Conservation (phyloP, 108 stramenopile species). For the Discostella pseudostelligera region DNA sequence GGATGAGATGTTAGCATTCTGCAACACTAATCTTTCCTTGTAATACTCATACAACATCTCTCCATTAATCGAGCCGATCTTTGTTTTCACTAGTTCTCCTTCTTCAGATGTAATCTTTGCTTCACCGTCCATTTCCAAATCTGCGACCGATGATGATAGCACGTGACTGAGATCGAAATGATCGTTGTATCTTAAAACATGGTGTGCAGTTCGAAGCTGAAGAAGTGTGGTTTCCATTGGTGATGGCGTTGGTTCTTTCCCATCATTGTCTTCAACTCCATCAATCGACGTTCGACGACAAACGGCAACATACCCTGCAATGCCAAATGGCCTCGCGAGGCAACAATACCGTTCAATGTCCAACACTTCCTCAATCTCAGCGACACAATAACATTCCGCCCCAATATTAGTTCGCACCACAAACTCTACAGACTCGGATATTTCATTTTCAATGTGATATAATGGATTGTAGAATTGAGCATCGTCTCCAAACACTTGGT, state of each 20-base stretch:
- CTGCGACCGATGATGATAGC: slow-evolving; percentile 1
- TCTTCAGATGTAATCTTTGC: background rate
- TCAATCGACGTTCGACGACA: slow-evolving; percentile 7
- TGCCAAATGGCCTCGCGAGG: slow-evolving; percentile 51
- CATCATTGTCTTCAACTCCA: slow-evolving; percentile 10
- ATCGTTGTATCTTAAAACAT: slow-evolving; percentile 60
- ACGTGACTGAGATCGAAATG: slow-evolving; percentile 57
- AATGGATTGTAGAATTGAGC: slow-evolving; percentile 14
- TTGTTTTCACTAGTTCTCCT: slow-evolving; percentile 9
- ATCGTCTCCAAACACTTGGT: slow-evolving; percentile 45
- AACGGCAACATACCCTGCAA: slow-evolving; percentile 64
- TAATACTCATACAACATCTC: slow-evolving; percentile 62
- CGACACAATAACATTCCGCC: slow-evolving; percentile 57
- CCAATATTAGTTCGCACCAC: slow-evolving; percentile 65
- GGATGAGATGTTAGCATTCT: slow-evolving; percentile 19
- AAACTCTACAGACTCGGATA: slow-evolving; percentile 19
- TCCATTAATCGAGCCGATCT: slow-evolving; percentile 30
- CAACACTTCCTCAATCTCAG: slow-evolving; percentile 55
- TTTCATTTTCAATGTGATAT: slow-evolving; percentile 2
- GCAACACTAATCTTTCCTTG: slow-evolving; percentile 43
- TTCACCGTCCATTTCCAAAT: background rate
- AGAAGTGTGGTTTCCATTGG: slow-evolving; percentile 33
- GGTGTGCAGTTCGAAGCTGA: slow-evolving; percentile 52
- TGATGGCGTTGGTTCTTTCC: background rate
- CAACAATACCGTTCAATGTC: slow-evolving; percentile 11